Base-by-base conservation (phyloP, 1,284 basidiomycete species). In the Ustilago trichophora region DNA sequence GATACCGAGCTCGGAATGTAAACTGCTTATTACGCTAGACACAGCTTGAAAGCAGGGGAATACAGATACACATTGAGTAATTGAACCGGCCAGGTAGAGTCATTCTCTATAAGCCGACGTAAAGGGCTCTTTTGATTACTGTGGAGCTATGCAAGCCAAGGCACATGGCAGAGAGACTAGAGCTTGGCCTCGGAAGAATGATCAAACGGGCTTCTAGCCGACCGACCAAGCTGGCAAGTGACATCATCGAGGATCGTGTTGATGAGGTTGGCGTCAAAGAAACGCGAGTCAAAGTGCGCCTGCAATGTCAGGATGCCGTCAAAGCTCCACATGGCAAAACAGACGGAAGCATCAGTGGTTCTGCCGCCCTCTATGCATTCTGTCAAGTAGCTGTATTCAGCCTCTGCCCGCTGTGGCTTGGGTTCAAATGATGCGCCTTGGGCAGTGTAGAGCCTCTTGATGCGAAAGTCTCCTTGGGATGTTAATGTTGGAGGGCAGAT, bases 231-330 rank as follows among this genome's bases (percentile, higher is more conserved):
- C 27, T 29, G 27, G 27, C 13, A 13, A 29, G 13, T 29, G 27
- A 60, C 57, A 18, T 53, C 45, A 18, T 60, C 57, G 18, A 60
- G 41, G 18, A 60, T 60, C 8, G 35, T 41, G 13, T 53, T 45
- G 50, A 60, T 35, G 40, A 60, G 34, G 32, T 53, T 40, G 3
- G 57, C 45, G 36, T 60, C 57, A 24, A 60, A 60, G 50, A 60
- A 60, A 25, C 46, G 57, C 29, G 57, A 60, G 32, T 60, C 57
- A 38, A 60, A 60, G 45, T 53, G 41, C 6, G 50, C 50, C 21
- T 53, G 45, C 7, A 60, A 45, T 25, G 45, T 48, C 45, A 60
- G 21, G 29, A 38, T 43, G 12, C 45, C 57, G 3, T 22, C 22
- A 24, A 48, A 35, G 18, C 40, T 47, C 35, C 47, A 47, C 50